phyloP scores from a whole-genome alignment of 495 filamentous ascomycete genomes.

The Hypoxylon cercidicola region DNA sequence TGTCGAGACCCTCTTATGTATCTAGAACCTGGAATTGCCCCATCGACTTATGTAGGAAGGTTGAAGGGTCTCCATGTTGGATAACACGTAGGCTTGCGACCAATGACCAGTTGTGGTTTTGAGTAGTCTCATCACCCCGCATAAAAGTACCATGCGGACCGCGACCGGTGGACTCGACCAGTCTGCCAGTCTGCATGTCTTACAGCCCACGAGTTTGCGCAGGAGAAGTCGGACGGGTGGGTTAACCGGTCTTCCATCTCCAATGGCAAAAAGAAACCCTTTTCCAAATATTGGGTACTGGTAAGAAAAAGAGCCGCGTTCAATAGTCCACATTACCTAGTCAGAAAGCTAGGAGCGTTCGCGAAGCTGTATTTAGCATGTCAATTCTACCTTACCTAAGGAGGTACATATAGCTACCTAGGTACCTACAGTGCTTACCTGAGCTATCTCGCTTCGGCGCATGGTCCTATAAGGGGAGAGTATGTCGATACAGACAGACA shows the following conservation, averaged over 20 bases:
- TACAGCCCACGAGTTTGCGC: background rate
- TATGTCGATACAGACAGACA: background rate
- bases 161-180: slow-evolving; percentile 22
- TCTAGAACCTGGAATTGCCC: slow-evolving; percentile 11
- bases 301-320: background rate
- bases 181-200: slow-evolving; percentile 17
- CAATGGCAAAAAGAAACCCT: background rate
- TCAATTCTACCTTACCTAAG: background rate
- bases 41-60: slow-evolving; percentile 1
- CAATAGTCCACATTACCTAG: background rate
- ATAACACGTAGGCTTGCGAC: slow-evolving; percentile 7
- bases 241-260: background rate
- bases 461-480: background rate
- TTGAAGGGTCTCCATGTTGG: slow-evolving; percentile 16
- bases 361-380: background rate
- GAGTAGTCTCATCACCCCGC: slow-evolving; percentile 30
- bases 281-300: background rate
- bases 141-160: slow-evolving; percentile 4
- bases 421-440: background rate
- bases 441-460: background rate
- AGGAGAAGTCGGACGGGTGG: background rate
- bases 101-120: slow-evolving; percentile 19
- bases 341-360: background rate
- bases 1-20: too few species aligned
- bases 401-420: slow-evolving; percentile 11